Conservation (phyloP, 495 filamentous ascomycete genomes). For the Clavariopsis aquatica region DNA sequence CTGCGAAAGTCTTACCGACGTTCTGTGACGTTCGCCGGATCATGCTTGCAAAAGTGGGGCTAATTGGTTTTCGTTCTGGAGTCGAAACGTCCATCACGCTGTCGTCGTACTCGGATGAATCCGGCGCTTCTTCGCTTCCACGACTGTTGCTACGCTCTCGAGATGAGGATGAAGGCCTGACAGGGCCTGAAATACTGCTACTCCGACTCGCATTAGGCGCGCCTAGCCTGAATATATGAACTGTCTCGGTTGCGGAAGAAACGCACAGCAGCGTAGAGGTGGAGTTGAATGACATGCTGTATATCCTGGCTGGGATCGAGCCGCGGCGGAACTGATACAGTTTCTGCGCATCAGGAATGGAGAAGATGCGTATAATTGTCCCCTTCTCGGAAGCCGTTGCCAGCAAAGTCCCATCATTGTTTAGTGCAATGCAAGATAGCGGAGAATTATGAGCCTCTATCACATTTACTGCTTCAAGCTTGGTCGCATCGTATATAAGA, state of each 20-base stretch:
- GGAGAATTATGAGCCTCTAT: constrained; percentile 94
- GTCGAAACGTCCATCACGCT: constrained; percentile 24
- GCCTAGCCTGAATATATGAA: constrained; percentile 90
- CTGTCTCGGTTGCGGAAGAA: constrained; percentile 91
- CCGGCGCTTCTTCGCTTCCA: constrained; percentile 46
- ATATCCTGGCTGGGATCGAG: constrained; percentile 90
- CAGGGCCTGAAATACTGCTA: constrained; percentile 42
- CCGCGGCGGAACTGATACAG: constrained; percentile 93
- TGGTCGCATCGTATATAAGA: constrained; percentile 83
- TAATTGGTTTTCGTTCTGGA: constrained; percentile 36
- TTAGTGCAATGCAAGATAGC: constrained; percentile 82
- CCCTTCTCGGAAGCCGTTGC: constrained; percentile 97
- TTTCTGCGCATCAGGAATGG: constrained; percentile 83
- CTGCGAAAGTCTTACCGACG: constrained; percentile 85
- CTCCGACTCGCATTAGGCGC: constrained; percentile 42
- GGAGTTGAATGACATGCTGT: constrained; percentile 99
- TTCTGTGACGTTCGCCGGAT: constrained; percentile 95
- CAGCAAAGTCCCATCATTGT: constrained; percentile 87
- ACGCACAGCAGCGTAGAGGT: constrained; percentile 91
- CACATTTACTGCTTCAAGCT: constrained; percentile 87
- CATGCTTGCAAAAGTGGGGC: constrained; percentile 75
- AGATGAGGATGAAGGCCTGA: constrained; percentile 28
- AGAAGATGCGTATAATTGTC: constrained; percentile 94
- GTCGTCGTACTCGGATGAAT: constrained; percentile 32
- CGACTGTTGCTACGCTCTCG: constrained; percentile 49